Conservation (phyloP, 352 stramenopile genomes). For the Phytophthora citricola region DNA sequence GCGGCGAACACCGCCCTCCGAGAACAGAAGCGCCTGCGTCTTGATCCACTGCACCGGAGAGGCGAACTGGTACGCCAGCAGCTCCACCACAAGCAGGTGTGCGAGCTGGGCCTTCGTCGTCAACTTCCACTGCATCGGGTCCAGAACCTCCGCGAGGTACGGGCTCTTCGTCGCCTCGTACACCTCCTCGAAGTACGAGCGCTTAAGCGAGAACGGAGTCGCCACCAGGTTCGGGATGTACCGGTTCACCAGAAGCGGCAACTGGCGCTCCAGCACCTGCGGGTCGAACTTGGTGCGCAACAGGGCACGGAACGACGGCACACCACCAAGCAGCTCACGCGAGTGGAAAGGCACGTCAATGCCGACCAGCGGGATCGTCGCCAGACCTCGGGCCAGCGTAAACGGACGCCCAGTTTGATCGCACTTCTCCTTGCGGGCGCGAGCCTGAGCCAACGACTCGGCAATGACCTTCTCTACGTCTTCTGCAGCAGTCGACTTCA, state of each 20-base stretch:
- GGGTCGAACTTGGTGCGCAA: constrained; percentile 76
- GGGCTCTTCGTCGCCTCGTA: constrained; percentile 76
- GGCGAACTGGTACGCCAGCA: constrained; percentile 90
- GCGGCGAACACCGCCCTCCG: constrained; percentile 57
- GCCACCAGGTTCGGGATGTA: constrained; percentile 91
- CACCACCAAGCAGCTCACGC: constrained; percentile 77
- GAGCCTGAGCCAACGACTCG: constrained; percentile 63
- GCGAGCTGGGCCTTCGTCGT: constrained; percentile 72
- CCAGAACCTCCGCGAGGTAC: constrained; percentile 67
- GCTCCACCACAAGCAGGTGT: constrained; percentile 83
- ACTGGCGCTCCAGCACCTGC: constrained; percentile 69
- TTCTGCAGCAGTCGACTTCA: constrained; percentile 50
- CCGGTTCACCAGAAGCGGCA: constrained; percentile 70
- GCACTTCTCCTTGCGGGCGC: constrained; percentile 66
- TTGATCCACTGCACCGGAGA: constrained; percentile 92
- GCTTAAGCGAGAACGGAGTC: constrained; percentile 79
- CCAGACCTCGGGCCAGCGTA: constrained; percentile 60
- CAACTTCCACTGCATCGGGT: constrained; percentile 75
- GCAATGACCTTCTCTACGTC: constrained; percentile 60
- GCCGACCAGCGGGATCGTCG: constrained; percentile 88
- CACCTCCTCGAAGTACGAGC: constrained; percentile 80
- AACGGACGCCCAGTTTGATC: constrained; percentile 64
- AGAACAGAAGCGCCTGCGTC: constrained; percentile 83
- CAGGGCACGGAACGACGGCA: constrained; percentile 81
- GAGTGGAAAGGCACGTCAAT: constrained; percentile 94